Base-by-base conservation (phyloP, 2,329 filamentous ascomycete species). In the Akanthomyces dipterigenus region DNA sequence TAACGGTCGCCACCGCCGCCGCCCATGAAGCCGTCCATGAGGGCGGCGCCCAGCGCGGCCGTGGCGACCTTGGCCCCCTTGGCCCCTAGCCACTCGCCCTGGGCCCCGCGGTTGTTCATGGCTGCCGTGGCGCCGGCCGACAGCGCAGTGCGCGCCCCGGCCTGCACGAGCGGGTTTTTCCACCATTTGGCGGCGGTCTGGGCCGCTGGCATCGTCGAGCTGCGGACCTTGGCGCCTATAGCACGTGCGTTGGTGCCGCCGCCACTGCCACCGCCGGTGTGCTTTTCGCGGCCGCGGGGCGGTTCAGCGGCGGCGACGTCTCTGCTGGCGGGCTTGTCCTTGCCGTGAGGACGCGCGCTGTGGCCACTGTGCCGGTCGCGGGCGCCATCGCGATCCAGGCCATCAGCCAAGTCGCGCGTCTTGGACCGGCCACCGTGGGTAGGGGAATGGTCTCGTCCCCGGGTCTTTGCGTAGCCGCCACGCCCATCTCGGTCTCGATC, bases 1-100 rank as follows among this genome's bases (percentile, higher is more conserved):
- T 34, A 34, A 9, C 31, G 31, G 14, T 14, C 34, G 20, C 11
- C 43, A n/a, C 7, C 56, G 8, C 46, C 38, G n/a, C 28, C 40
- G 20, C 70, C 70, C 51, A 78, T 73, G 36, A 81, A 75, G 0
- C 78, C 77, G 62, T 81, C 79, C 43, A 80, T 75, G 20, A 81
- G 68, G 0, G 79, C 80, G 1, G 80, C 79, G 20, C 78, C 78
- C 1, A 82, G 63, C 2, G 79, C 80, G 2, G 79, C 78, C 2
- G 78, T 78, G 1, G 78, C 80, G 3, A 82, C 70, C 57, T 78
- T 78, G 49, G 77, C 77, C 5, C 78, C 79, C 64, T 82, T 82
- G 12, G 77, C 69, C 0, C 80, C 78, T 5, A 78, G 69, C 80
- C 80, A 82, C 1, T 74, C 70, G 2, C 78, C 76, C 1, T 74